A percentile compares a stretch with the other conserved stretches of the same genome.
These are phyloP conservation scores for Mortierella sp. DNA, from an alignment of 371 early-diverging fungal species.

Conservation along the genomic window DNA sequence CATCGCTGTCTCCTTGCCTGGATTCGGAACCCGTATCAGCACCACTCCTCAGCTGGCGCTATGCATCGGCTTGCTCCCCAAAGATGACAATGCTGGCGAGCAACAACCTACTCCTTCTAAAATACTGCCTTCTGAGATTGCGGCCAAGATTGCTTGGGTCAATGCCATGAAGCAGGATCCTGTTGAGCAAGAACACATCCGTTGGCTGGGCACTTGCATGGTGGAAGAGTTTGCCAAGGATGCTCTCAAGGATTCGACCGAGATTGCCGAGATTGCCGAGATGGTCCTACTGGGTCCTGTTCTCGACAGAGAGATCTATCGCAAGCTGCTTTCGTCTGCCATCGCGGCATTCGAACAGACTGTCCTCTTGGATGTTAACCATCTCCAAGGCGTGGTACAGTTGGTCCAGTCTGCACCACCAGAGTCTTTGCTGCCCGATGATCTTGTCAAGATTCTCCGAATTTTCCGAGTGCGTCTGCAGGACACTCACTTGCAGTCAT, in stretches of 20 bases:
- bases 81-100: too few relatives aligned
- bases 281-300: too few relatives aligned
- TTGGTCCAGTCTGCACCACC: neutral
- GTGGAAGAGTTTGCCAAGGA: too few relatives aligned
- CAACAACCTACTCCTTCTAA: neutral
- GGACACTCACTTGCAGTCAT: slow-evolving; percentile 9
- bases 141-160: neutral
- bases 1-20: neutral
- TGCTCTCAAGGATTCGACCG: too few relatives aligned
- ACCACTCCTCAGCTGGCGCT: neutral
- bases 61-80: neutral
- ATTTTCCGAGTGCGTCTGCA: neutral
- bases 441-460: slow-evolving; percentile 13
- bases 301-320: too few relatives aligned
- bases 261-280: too few relatives aligned
- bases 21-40: neutral
- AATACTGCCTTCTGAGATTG: neutral
- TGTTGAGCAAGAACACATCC: too few relatives aligned
- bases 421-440: neutral
- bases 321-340: neutral
- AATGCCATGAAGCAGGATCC: neutral
- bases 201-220: too few relatives aligned
- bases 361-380: neutral
- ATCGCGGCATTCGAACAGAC: neutral
- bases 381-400: slow-evolving; percentile 10